Evolutionary conservation across 345 rosid genomes (phyloP).

Genomic region (Gossypium sturtianum): DNA sequence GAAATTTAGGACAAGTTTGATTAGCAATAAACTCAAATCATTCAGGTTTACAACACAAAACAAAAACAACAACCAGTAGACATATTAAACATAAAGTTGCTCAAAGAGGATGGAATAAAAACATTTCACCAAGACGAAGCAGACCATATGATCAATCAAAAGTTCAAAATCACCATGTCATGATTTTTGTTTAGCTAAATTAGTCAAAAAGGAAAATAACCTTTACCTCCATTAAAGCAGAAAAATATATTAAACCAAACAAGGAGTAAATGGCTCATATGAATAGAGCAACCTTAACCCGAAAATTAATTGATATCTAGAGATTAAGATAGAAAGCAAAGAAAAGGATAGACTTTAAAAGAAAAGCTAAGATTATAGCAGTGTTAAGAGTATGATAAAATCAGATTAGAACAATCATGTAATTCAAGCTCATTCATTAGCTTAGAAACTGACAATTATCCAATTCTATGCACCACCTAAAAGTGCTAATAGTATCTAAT

Average conservation of each 20-base stretch:
- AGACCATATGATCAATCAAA: not conserved
- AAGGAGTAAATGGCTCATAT: not conserved
- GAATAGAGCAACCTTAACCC: too few relatives aligned
- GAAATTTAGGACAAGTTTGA: conserved; percentile 13
- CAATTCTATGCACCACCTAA: not conserved
- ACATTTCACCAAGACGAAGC: not conserved
- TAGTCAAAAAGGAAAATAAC: not conserved
- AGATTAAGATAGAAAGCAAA: not conserved
- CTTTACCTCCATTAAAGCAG: not conserved
- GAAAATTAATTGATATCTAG: not conserved
- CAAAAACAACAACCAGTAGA: not conserved
- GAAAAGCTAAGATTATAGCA: not conserved
- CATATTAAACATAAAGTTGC: not conserved
- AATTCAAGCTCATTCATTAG: not conserved
- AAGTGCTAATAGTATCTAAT: not conserved
- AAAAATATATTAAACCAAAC: not conserved
- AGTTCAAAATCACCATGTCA: not conserved
- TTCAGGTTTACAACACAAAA: not conserved
- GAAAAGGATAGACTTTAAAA: not conserved
- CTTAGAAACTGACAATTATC: not conserved
- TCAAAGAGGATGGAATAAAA: not conserved
- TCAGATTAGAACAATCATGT: not conserved
- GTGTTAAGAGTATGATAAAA: not conserved
- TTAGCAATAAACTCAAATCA: conserved; percentile 3
- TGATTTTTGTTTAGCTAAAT: not conserved